These are phyloP conservation scores for Ramaria sp. DNA, from an alignment of 768 basidiomycete genomes.

Conservation along the genomic window DNA sequence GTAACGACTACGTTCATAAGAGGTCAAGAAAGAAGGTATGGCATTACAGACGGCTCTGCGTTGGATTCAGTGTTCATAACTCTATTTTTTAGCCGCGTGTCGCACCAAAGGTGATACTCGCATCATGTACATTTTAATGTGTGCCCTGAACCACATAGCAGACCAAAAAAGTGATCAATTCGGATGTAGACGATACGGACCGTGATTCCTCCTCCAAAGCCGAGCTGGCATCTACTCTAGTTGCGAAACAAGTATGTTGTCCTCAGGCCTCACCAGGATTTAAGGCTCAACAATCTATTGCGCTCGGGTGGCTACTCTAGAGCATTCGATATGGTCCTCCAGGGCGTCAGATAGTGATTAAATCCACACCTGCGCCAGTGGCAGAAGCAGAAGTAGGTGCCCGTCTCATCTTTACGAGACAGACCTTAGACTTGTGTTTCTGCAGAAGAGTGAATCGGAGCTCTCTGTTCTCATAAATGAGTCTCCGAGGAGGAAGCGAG, in stretches of 20 bases:
- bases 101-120: neutral
- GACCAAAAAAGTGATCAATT: neutral
- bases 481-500: slow-evolving; percentile 32
- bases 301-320: no score
- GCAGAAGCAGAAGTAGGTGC: no score
- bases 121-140: neutral
- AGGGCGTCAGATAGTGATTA: no score
- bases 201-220: neutral
- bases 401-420: no score
- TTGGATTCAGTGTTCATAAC: neutral
- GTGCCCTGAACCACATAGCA: neutral
- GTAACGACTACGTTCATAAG: neutral
- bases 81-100: neutral
- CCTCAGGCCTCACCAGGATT: neutral
- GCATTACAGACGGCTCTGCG: neutral
- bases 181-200: neutral
- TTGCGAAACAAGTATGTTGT: neutral
- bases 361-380: no score
- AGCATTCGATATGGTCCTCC: no score
- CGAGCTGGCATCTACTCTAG: neutral
- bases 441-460: slow-evolving; percentile 44
- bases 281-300: neutral
- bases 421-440: neutral
- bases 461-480: slow-evolving; percentile 52
- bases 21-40: neutral